Evolutionary conservation across 345 rosid species (phyloP), one percentile per base, ranked within the genome.

Genomic region (Eucalyptus marginata): DNA sequence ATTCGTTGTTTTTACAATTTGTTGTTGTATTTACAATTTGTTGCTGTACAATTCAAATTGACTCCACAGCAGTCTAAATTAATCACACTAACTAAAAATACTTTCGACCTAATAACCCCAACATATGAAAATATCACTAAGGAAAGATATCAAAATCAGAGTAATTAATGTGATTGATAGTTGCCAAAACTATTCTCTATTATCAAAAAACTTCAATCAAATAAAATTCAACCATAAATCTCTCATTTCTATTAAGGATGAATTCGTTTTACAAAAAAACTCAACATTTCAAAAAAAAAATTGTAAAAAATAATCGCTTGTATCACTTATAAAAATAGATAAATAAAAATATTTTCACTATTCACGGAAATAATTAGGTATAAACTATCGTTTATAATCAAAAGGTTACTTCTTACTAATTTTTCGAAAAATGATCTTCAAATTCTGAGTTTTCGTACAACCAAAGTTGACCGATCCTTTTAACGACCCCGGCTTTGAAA

Each of bases 301-400:
- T 25, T 58, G 2, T 11, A 24, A 24, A 25, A 59, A 27, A 27
- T 27, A 27, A 5, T 27, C 3, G 0, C 2, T 11, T 13, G 1
- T 59, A 59, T 27, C 8, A 6, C 1, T 59, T 5, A 12, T 5
- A 59, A 11, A 27, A 59, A 12, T 12, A 0, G 3, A 0, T 2
- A 12, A 59, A 12, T 59, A 29, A 27, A 27, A 59, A 12, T 59
- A 59, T 27, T 11, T 27, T 59, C 33, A 59, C 14, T 5, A 6
- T 13, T 29, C 33, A 27, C 13, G 0, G 5, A 56, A 56, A 24
- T 56, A 24, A 22, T 56, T 56, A 56, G 0, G 12, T 1, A 0
- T 56, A 56, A 56, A 56, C 29, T 24, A 24, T 56, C 58, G 0
- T 52, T 52, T 18, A 52, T 52, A 52, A 52, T 7, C 56, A 52